Evolutionary conservation across 148 eudicot genomes (phyloP), one percentile per base, ranked within the genome.

Genomic region (Fagopyrum tataricum): DNA sequence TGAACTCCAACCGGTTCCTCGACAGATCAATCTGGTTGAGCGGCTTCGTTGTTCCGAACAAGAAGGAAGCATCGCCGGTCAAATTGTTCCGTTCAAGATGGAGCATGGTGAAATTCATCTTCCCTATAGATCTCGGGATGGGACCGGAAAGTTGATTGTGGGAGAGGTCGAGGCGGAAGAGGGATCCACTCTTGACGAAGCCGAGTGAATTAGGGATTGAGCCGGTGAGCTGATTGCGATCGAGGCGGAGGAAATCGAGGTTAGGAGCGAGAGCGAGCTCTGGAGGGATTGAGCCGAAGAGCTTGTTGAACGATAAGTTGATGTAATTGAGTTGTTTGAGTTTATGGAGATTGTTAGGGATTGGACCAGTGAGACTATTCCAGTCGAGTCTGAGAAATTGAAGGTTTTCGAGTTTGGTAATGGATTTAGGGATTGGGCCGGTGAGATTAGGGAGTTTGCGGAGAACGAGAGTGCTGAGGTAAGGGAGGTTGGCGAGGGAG

Each of bases 141-240:
- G 74, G 12, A 14, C 89, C 85, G 0, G 71, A 78, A 14, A 86
- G 71, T 58, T 26, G 75, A 69, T 86, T 86, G 9, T 71, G 70
- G 4, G 87, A 78, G 17, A 83, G 42, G 0, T 0, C 0, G 10
- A 83, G 66, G 9, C 72, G 4, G 21, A 77, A 21, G 20, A 69
- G 10, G 23, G 37, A 31, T 31, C 37, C 37, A 3, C 37, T 31
- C 39, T 0, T 20, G 41, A 67, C 73, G 6, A 37, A 61, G 40
- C 85, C 75, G 31, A 82, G 75, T 14, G 74, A 18, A 1, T 53
- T 73, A 0, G 88, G 88, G 59, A 87, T 74, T 3, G 15, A 44
- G 12, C 91, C 88, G 31, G 83, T 78, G 47, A 87, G 78, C 6
- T 43, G 42, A 76, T 87, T 85, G 4, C 79, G 58, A 11, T 81